Conservation (phyloP, 306 rosid species). For the Rosa chinensis region DNA sequence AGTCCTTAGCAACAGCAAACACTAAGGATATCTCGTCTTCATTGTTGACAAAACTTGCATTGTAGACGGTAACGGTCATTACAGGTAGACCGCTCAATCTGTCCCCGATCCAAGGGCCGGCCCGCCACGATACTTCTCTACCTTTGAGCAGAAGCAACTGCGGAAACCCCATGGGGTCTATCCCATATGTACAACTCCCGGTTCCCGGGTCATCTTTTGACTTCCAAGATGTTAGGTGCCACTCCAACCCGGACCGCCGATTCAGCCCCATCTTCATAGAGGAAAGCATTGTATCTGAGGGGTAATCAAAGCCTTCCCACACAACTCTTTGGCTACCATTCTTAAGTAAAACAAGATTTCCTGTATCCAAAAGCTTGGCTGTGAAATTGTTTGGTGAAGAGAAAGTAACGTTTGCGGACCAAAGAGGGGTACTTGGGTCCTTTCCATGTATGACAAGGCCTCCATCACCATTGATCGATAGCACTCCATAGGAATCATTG, state of each 20-base stretch:
- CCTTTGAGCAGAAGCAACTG: slow-evolving; percentile 22
- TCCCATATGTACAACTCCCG: slow-evolving; percentile 12
- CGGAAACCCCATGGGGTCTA: slow-evolving; percentile 24
- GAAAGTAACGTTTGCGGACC: not conserved
- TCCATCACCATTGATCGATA: slow-evolving; percentile 1
- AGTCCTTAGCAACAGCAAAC: not conserved
- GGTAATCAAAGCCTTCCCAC: slow-evolving; percentile 53
- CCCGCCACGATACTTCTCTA: not conserved
- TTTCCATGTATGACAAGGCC: not conserved
- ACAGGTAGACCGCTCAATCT: slow-evolving; percentile 15
- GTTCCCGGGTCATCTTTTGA: not conserved
- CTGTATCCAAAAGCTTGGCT: slow-evolving; percentile 19
- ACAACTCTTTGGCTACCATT: not conserved
- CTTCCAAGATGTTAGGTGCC: slow-evolving; percentile 25
- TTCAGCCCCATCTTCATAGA: slow-evolving; percentile 17
- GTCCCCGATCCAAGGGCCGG: slow-evolving; percentile 5
- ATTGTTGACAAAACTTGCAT: not conserved
- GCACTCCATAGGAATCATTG: slow-evolving; percentile 7
- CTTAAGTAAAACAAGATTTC: slow-evolving; percentile 22
- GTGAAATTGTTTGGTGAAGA: not conserved
- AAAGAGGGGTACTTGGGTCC: not conserved
- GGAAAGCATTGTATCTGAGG: slow-evolving; percentile 27
- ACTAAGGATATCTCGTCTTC: not conserved
- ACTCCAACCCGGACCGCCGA: not conserved
- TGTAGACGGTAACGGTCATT: not conserved